Conservation (phyloP, 108 stramenopile species). For the Stephanodiscus minutulus region DNA sequence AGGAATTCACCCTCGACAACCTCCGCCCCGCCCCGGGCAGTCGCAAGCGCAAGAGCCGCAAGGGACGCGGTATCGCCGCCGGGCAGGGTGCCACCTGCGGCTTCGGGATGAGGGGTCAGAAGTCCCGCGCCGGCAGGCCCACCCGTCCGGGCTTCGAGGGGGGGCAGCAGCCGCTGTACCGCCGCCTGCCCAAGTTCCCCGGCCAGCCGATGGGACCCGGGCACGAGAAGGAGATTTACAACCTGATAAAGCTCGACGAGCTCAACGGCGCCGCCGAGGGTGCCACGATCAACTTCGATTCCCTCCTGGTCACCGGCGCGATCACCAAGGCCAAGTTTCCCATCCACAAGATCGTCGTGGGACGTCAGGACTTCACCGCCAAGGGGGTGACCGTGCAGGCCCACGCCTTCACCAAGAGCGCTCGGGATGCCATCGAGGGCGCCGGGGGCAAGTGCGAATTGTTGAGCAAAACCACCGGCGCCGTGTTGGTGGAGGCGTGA, state of each 20-base stretch:
- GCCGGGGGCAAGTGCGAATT: constrained; percentile 93
- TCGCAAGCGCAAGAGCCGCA: constrained; percentile 76
- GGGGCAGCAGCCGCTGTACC: constrained; percentile 94
- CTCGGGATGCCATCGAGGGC: constrained; percentile 90
- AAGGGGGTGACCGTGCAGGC: constrained; percentile 95
- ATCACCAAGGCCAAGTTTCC: constrained; percentile 86
- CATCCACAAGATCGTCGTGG: constrained; percentile 92
- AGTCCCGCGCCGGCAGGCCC: constrained; percentile 84
- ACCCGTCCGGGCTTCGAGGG: constrained; percentile 96
- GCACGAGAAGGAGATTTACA: constrained; percentile 89
- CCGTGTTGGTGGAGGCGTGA: constrained; percentile 59
- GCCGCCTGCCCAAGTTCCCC: constrained; percentile 92
- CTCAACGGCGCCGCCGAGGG: constrained; percentile 80
- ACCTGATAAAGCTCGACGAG: constrained; percentile 89
- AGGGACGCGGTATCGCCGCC: constrained; percentile 97
- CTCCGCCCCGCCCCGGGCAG: constrained; percentile 86
- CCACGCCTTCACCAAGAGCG: constrained; percentile 93
- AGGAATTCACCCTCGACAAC: constrained; percentile 79
- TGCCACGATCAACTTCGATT: constrained; percentile 78
- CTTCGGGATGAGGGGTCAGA: constrained; percentile 98
- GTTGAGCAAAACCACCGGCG: constrained; percentile 85
- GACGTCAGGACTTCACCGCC: constrained; percentile 74
- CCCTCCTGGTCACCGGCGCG: constrained; percentile 66
- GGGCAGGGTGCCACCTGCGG: constrained; percentile 97
- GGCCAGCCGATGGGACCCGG: constrained; percentile 94